Conservation (phyloP, 78 protist species). For the Dictyostelium brefeldianum region DNA sequence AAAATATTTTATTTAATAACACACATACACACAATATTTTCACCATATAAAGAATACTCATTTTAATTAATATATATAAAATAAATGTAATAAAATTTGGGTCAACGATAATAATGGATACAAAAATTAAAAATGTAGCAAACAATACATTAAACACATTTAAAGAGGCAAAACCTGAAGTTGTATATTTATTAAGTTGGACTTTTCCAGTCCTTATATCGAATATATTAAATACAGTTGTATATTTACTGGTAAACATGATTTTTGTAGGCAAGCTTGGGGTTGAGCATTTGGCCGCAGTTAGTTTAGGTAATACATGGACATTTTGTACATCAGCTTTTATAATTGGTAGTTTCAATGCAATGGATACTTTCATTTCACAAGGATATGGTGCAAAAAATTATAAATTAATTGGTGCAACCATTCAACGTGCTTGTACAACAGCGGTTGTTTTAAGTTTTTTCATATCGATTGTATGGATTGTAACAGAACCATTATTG, state of each 20-base stretch:
- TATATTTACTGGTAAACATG: conserved; percentile 63
- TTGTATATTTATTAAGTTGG: conserved; percentile 46
- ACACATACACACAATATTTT: too few relatives aligned
- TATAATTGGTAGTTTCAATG: conserved; percentile 53
- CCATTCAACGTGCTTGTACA: conserved; percentile 37
- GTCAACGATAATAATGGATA: too few relatives aligned
- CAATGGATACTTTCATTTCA: conserved; percentile 69
- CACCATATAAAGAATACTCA: too few relatives aligned
- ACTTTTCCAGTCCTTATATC: conserved; percentile 59
- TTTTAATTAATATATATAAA: too few relatives aligned
- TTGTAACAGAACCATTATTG: conserved; percentile 51
- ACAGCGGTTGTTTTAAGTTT: conserved; percentile 15
- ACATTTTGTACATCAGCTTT: conserved; percentile 37
- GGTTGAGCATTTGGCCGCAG: conserved; percentile 44
- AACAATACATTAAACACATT: not conserved
- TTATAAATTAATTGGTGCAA: conserved; percentile 48
- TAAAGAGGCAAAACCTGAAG: conserved; percentile 23
- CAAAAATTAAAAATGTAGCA: too few relatives aligned
- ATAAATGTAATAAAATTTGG: too few relatives aligned
- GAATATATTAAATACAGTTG: conserved; percentile 55
- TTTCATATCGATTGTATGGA: conserved; percentile 41
- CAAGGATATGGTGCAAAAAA: conserved; percentile 70
- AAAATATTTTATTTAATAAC: too few relatives aligned
- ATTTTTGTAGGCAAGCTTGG: conserved; percentile 47
- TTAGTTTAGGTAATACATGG: conserved; percentile 60